A percentile compares a stretch with the other conserved stretches of the same genome.
These are phyloP conservation scores for Ephemerocybe angulata DNA, from an alignment of 768 basidiomycete genomes.

Conservation along the genomic window DNA sequence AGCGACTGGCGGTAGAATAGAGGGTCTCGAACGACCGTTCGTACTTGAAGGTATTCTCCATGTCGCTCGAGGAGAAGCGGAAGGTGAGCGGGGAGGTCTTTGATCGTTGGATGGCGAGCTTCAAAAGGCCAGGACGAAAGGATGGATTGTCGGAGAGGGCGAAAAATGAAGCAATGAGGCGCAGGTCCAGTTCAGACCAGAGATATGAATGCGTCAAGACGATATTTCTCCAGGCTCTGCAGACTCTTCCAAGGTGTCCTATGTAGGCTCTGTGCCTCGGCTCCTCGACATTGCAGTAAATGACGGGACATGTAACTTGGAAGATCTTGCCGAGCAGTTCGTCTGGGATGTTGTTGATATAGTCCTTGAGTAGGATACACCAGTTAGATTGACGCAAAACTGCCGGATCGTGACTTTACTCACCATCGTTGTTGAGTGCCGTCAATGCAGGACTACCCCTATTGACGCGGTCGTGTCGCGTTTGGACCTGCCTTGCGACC, in stretches of 20 bases:
- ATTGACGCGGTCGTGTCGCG: no score
- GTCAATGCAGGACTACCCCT: no score
- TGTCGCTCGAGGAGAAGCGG: neutral
- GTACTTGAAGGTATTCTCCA: neutral
- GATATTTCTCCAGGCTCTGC: neutral
- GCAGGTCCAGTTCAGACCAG: neutral
- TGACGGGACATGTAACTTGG: neutral
- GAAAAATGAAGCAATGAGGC: neutral
- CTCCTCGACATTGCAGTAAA: neutral
- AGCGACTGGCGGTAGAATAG: neutral
- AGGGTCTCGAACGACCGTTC: neutral
- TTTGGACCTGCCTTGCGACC: no score
- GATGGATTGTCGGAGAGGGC: neutral
- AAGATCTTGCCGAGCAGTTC: constrained; percentile 1
- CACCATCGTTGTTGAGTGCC: neutral
- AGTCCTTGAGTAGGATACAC: neutral
- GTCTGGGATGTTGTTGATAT: neutral
- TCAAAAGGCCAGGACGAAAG: neutral
- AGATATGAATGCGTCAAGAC: neutral
- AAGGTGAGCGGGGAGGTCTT: neutral
- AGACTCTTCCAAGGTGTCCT: neutral
- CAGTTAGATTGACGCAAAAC: no score
- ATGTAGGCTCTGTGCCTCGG: neutral
- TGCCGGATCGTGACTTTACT: neutral
- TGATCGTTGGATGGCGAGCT: neutral